Evolutionary conservation across 2,329 filamentous ascomycete genomes (phyloP).

Genomic region (Fusarium nanum): DNA sequence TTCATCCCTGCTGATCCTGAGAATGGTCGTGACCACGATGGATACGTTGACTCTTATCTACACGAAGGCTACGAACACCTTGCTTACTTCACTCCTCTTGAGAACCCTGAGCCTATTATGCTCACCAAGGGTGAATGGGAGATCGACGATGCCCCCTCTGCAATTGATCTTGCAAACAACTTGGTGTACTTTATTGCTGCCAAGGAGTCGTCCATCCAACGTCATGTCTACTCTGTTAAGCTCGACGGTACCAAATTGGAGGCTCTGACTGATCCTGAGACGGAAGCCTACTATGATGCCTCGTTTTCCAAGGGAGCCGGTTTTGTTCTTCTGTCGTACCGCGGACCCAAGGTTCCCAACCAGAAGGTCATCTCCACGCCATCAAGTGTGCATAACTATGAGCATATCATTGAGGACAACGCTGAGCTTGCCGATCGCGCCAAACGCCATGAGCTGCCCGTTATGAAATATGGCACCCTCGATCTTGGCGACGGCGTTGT

Average conservation of each 20-base stretch:
- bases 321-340: conserved; percentile 86
- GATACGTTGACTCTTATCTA: conserved; percentile 92
- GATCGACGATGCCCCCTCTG: conserved; percentile 85
- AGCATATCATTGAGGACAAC: conserved; percentile 84
- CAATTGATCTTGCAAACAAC: conserved; percentile 85
- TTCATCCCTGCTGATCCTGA: conserved; percentile 86
- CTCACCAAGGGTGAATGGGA: conserved; percentile 94
- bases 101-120: conserved; percentile 83
- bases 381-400: conserved; percentile 71
- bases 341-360: conserved; percentile 87
- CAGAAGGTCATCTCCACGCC: conserved; percentile 91
- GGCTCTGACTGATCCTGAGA: conserved; percentile 77
- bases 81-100: conserved; percentile 90
- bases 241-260: conserved; percentile 81
- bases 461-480: conserved; percentile 84
- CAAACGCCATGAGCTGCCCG: conserved; percentile 82
- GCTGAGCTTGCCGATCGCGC: conserved; percentile 74
- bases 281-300: conserved; percentile 81
- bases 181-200: conserved; percentile 92
- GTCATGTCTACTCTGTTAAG: conserved; percentile 90
- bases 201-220: conserved; percentile 87
- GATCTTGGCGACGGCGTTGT: conserved; percentile 81
- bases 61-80: conserved; percentile 89
- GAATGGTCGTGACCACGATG: conserved; percentile 82
- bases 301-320: conserved; percentile 87